Evolutionary conservation across 2,329 filamentous ascomycete genomes (phyloP).

Genomic region (Penicillium sp.): DNA sequence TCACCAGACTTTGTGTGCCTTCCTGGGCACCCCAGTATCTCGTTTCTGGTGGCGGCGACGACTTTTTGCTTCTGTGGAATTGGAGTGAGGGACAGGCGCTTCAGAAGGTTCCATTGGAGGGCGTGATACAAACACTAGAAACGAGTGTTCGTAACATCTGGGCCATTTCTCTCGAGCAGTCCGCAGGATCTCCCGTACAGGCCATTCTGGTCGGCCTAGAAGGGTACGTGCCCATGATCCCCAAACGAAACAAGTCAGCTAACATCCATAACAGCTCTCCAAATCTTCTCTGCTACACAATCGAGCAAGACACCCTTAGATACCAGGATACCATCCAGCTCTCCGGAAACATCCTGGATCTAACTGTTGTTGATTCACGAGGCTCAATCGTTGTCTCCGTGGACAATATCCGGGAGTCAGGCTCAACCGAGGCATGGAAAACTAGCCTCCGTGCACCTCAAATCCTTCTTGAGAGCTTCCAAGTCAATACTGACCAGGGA

Average conservation of each 20-base stretch:
- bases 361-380: conserved; percentile 39
- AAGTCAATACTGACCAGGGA: conserved; percentile 22
- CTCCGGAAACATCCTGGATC: conserved; percentile 68
- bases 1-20: conserved; percentile 75
- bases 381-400: conserved; percentile 54
- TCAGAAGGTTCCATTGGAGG: conserved; percentile 36
- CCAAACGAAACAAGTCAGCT: conserved; percentile 7
- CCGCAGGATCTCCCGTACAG: conserved; percentile 15
- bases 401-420: conserved; percentile 57
- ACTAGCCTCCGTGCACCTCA: conserved; percentile 22
- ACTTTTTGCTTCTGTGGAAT: conserved; percentile 78
- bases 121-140: conserved; percentile 27
- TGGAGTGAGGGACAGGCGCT: conserved; percentile 61
- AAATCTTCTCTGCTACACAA: conserved; percentile 69
- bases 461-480: conserved; percentile 37
- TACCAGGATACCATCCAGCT: conserved; percentile 59
- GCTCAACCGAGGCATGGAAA: conserved; percentile 52
- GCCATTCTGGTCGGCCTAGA: conserved; percentile 60
- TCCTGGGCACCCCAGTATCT: conserved; percentile 62
- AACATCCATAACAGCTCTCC: conserved; percentile 62
- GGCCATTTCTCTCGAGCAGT: conserved; percentile 37
- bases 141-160: conserved; percentile 59
- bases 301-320: conserved; percentile 58
- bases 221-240: conserved; percentile 52
- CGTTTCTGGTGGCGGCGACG: conserved; percentile 85